Conservation (phyloP, 352 stramenopile genomes). For the Hyaloperonospora arabidopsidis region DNA sequence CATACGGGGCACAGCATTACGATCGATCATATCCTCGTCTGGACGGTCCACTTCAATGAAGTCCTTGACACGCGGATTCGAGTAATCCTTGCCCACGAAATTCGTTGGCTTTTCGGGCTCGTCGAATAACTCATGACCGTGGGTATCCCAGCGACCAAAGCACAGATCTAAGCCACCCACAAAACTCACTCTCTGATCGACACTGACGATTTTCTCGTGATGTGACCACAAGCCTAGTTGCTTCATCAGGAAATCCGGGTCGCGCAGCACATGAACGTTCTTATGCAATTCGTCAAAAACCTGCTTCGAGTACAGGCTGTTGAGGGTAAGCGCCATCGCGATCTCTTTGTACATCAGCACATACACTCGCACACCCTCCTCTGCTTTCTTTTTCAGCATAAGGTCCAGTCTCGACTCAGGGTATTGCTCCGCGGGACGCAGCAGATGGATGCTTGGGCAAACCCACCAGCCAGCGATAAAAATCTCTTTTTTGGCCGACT, state of each 20-base stretch:
- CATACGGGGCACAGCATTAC: slow-evolving; percentile 62
- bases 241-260: slow-evolving; percentile 86
- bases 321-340: slow-evolving; percentile 69
- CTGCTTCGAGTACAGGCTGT: slow-evolving; percentile 78
- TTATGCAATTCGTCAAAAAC: slow-evolving; percentile 53
- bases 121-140: slow-evolving; percentile 62
- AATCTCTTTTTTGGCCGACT: slow-evolving; percentile 71
- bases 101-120: slow-evolving; percentile 37
- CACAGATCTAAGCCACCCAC: slow-evolving; percentile 86
- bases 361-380: slow-evolving; percentile 83
- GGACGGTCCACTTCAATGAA: slow-evolving; percentile 72
- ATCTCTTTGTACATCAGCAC: slow-evolving; percentile 90
- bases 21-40: slow-evolving; percentile 73
- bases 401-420: slow-evolving; percentile 62
- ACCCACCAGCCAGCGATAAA: slow-evolving; percentile 90
- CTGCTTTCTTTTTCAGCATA: slow-evolving; percentile 57
- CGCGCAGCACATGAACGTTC: slow-evolving; percentile 83
- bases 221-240: slow-evolving; percentile 85
- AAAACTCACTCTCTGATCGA: slow-evolving; percentile 86
- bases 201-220: slow-evolving; percentile 89
- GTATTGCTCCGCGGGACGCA: slow-evolving; percentile 49
- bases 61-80: slow-evolving; percentile 79
- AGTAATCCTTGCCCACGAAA: slow-evolving; percentile 81
- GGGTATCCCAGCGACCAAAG: slow-evolving; percentile 84
- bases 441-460: slow-evolving; percentile 74